Evolutionary conservation across 2,329 filamentous ascomycete species (phyloP), one percentile per base, ranked within the genome.

Genomic region (Exserohilum rostratum): DNA sequence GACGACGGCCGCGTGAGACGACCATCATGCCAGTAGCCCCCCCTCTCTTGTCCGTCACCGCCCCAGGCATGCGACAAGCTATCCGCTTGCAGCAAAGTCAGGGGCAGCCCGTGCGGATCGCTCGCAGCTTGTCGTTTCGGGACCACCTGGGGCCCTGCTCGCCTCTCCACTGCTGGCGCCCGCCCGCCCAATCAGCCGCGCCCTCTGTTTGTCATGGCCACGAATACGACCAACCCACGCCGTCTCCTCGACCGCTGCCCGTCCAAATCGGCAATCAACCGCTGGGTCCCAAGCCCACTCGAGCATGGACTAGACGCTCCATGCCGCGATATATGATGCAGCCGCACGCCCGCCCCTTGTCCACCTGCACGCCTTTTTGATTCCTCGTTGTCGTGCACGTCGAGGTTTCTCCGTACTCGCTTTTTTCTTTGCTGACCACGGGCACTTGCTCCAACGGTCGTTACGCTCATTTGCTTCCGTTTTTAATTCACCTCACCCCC

Each of bases 391-490:
- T 67, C 57, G 53, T 57, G 53, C 61, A 67, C 68, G 55, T 70
- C 58, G 68, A 65, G 63, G 61, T 67, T 64, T 61, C 59, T 57
- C 50, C 43, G 56, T 55, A 47, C 9, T 20, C 38, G 53, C 52
- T 58, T 55, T 61, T 62, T 63, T 61, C 27, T 18, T 61, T 62
- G 25, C 52, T 69, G 69, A 70, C 69, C 62, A 65, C 63, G 65
- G 70, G 63, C 9, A 11, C 55, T 57, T 46, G 38, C 52, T 67
- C 67, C 68, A 46, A 38, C 66, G 59, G 70, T 73, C 71, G 66
- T 70, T 64, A 58, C 71, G 54, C 68, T 74, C 71, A 67, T 74
- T 74, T 65, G 53, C 55, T 53, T 54, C 48, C 35, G 49, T 57
- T 52, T 60, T 60, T 58, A 49, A 33, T 29, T 40, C 46, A 37